These are phyloP conservation scores for Darksidea phi DNA, from an alignment of 495 filamentous ascomycete genomes.

Conservation along the genomic window DNA sequence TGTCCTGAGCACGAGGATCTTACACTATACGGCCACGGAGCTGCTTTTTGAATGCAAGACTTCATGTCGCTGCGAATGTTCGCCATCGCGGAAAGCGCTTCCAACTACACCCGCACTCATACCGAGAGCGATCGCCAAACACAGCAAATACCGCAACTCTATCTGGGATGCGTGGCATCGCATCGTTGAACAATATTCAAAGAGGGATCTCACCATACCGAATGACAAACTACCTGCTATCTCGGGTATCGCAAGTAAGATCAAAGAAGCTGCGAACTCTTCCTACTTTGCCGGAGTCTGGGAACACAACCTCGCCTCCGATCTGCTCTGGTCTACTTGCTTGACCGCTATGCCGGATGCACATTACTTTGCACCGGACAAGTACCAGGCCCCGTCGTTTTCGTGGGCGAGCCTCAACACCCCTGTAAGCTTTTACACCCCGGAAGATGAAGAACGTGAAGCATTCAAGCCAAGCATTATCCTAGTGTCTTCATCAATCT, in stretches of 20 bases:
- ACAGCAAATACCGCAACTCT: background rate
- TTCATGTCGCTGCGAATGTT: constrained; percentile 28
- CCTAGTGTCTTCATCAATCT: constrained; percentile 6
- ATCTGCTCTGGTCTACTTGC: constrained; percentile 25
- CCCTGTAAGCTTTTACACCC: constrained; percentile 13
- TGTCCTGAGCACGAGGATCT: constrained; percentile 22
- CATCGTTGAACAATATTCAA: constrained; percentile 26
- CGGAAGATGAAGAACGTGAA: constrained; percentile 13
- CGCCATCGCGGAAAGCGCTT: constrained; percentile 3
- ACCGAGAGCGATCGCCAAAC: constrained; percentile 19
- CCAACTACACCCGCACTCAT: constrained; percentile 21
- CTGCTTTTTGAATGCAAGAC: constrained; percentile 37
- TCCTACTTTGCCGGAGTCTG: constrained; percentile 24
- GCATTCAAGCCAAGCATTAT: constrained; percentile 8
- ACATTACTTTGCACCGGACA: background rate
- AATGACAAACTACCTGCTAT: constrained; percentile 18
- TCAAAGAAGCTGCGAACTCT: constrained; percentile 12
- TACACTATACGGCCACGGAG: constrained; percentile 31
- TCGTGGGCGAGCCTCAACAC: constrained; percentile 17
- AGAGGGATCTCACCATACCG: constrained; percentile 16
- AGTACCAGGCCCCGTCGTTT: constrained; percentile 16
- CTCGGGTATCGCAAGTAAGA: constrained; percentile 20
- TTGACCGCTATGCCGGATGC: background rate
- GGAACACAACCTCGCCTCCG: constrained; percentile 19
- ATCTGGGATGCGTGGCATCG: constrained; percentile 28